Conservation (phyloP, 768 basidiomycete species). For the Clathrus columnatus region DNA sequence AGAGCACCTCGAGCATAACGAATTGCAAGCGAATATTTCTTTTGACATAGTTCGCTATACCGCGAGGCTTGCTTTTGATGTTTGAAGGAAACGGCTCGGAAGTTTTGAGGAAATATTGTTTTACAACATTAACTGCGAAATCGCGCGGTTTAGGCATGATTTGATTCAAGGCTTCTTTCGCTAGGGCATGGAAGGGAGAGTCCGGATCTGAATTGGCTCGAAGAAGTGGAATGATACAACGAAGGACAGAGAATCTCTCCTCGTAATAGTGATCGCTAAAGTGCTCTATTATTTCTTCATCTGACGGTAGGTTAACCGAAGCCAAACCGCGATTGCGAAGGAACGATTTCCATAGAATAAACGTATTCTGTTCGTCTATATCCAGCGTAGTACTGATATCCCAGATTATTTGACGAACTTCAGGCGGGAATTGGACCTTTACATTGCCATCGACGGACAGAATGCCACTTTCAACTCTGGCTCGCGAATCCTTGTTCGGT, state of each 20-base stretch:
- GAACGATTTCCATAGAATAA: conserved; percentile 67
- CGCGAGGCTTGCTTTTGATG: conserved; percentile 42
- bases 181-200: conserved; percentile 46
- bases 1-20: conserved; percentile 74
- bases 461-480: conserved; percentile 55
- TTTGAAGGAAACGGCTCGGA: conserved; percentile 38
- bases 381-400: conserved; percentile 65
- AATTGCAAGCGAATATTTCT: conserved; percentile 73
- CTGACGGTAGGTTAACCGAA: conserved; percentile 36
- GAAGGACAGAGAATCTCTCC: conserved; percentile 64
- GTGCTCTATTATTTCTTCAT: conserved; percentile 53
- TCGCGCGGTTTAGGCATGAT: conserved; percentile 55
- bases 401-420: conserved; percentile 59
- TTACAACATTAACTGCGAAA: conserved; percentile 54
- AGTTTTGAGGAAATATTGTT: conserved; percentile 51
- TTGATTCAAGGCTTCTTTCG: conserved; percentile 44
- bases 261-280: conserved; percentile 78
- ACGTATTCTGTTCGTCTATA: conserved; percentile 75
- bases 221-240: conserved; percentile 66
- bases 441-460: conserved; percentile 64
- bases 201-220: conserved; percentile 53
- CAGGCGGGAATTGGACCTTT: conserved; percentile 51
- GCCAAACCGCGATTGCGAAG: conserved; percentile 70
- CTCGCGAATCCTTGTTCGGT: conserved; percentile 59
- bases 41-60: conserved; percentile 61